A percentile compares a stretch with the other conserved stretches of the same genome.
Conservation (phyloP, 78 protist species). For the Goniomonas avonlea region DNA sequence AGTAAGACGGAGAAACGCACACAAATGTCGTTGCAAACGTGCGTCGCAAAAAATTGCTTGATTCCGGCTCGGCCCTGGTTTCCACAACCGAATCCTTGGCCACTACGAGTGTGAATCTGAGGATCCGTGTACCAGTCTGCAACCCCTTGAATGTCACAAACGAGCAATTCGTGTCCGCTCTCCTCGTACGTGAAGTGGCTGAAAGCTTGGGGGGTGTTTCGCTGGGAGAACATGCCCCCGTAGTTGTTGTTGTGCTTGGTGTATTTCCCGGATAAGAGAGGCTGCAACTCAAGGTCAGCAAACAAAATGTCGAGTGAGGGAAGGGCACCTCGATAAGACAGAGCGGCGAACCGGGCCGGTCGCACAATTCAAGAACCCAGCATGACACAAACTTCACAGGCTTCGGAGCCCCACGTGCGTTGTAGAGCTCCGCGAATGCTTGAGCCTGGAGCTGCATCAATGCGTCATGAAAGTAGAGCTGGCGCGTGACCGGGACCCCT, state of each 20-base stretch:
- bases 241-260: conserved; percentile 76
- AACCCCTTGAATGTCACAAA: conserved; percentile 68
- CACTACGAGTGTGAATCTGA: too few species aligned
- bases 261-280: conserved; percentile 54
- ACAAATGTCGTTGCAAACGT: too few species aligned
- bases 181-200: conserved; percentile 73
- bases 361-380: neutral
- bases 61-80: too few species aligned
- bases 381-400: neutral
- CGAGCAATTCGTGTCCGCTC: conserved; percentile 51
- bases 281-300: conserved; percentile 4
- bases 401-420: neutral
- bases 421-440: neutral
- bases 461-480: neutral
- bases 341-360: neutral
- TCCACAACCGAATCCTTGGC: too few species aligned
- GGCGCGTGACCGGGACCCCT: too few species aligned
- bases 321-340: conserved; percentile 5
- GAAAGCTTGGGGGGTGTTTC: conserved; percentile 82
- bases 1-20: too few species aligned
- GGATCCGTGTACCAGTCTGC: too few species aligned
- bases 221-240: conserved; percentile 43
- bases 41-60: too few species aligned
- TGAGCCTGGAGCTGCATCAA: neutral
- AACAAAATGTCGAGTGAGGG: too few species aligned